Evolutionary conservation across 768 basidiomycete genomes (phyloP), one percentile per base, ranked within the genome.

Genomic region (Termitomyces eurrhizus): DNA sequence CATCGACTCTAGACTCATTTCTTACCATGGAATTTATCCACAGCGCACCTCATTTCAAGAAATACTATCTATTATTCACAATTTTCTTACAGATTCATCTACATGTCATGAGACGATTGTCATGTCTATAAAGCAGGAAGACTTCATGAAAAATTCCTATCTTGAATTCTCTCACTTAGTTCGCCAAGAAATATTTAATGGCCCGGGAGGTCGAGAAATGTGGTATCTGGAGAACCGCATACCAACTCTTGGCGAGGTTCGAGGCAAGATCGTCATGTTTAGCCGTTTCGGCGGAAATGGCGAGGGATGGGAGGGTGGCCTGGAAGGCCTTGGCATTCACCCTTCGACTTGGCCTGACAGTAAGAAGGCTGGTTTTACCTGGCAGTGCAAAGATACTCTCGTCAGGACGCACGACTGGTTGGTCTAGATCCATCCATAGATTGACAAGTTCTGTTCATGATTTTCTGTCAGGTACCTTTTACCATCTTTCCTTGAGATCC

Each of bases 41-140:
- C 82, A 95, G 68, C 77, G 81, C 52, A 81, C 86, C 0, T 74
- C 87, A 0, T 93, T 95, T 71, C 73, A 80, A 56, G 75, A 78
- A 36, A 88, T 95, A 52, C 79, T 96, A 11, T 59, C 71, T 5
- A 79, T 80, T 18, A 69, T 95, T 9, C 78, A 86, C 65, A 63
- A 72, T 4, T 96, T 91, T 73, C 82, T 95, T 42, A 80, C 80
- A 8, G 77, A 81, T 0, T 78, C 84, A 0, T 64, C 66, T 4
- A 83, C 90, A 1, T 77, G 75, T 9, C 79, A 77, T 33, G 95
- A 96, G 72, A 90, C 90, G 0, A 71, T 97, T 39, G 82, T 97
- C 33, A 85, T 95, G 77, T 94, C 88, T 16, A 82, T 98, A 69
- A 95, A 96, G 72, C 90, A 95, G 69, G 95, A 98, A 70, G 89